Conservation (phyloP, 495 filamentous ascomycete genomes). For the Aspergillus coremiiformis region DNA sequence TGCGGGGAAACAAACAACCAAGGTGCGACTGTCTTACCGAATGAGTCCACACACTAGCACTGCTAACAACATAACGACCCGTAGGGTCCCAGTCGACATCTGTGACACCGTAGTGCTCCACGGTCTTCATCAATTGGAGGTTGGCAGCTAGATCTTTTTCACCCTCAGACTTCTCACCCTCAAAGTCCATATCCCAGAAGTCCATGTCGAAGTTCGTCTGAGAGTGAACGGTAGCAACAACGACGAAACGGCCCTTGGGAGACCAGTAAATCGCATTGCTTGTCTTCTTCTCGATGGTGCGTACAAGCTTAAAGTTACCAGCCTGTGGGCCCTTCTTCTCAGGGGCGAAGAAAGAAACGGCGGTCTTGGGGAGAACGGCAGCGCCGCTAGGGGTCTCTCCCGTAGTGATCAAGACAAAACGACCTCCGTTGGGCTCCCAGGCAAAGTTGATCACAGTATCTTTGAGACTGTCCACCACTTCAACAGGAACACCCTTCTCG, state of each 20-base stretch:
- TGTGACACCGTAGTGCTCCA: conserved; percentile 94
- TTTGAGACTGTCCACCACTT: conserved; percentile 94
- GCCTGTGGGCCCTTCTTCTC: conserved; percentile 78
- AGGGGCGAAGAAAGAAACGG: conserved; percentile 91
- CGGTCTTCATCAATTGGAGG: conserved; percentile 82
- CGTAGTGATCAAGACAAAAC: conserved; percentile 95
- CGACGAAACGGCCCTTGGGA: conserved; percentile 90
- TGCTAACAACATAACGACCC: conserved; percentile 85
- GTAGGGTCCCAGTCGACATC: conserved; percentile 98
- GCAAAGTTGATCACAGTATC: conserved; percentile 98
- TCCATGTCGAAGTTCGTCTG: conserved; percentile 90
- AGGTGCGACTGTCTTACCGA: conserved; percentile 50
- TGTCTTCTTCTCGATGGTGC: conserved; percentile 95
- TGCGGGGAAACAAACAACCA: background rate
- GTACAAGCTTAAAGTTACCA: conserved; percentile 92
- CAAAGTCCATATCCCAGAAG: conserved; percentile 95
- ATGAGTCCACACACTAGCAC: conserved; percentile 92
- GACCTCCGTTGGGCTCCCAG: conserved; percentile 95
- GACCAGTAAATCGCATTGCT: conserved; percentile 99
- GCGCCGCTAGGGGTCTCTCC: conserved; percentile 71
- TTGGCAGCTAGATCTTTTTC: conserved; percentile 95
- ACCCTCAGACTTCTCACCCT: conserved; percentile 86
- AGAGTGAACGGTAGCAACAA: conserved; percentile 85
- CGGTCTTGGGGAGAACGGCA: conserved; percentile 86
- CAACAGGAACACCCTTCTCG: conserved; percentile 96